Conservation (phyloP, 352 stramenopile species). For the Pythium dissimile region DNA sequence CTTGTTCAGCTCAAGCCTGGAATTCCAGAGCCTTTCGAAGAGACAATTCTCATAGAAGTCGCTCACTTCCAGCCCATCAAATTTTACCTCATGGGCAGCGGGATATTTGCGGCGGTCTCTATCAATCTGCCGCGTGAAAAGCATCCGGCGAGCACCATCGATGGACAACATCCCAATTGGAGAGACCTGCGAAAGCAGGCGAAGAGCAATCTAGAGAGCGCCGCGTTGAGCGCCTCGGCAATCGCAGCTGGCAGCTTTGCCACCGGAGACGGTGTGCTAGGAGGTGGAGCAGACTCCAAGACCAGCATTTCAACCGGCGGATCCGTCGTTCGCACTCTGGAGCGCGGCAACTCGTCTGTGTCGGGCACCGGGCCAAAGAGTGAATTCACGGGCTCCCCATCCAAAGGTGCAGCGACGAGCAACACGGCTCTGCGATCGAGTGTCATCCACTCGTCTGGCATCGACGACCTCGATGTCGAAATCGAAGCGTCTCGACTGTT, state of each 20-base stretch:
- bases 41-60: conserved; percentile 90
- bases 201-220: conserved; percentile 35
- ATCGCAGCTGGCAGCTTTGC: conserved; percentile 21
- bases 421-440: conserved; percentile 12
- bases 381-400: conserved; percentile 7
- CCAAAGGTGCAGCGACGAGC: conserved; percentile 12
- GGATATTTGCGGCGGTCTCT: conserved; percentile 89
- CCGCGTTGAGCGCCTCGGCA: conserved; percentile 21
- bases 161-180: conserved; percentile 65
- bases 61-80: conserved; percentile 93
- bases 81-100: conserved; percentile 86
- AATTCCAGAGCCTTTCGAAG: conserved; percentile 84
- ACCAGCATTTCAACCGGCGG: conserved; percentile 47
- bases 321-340: conserved; percentile 22
- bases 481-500: conserved; percentile 83
- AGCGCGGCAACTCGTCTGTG: conserved; percentile 30
- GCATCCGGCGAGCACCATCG: conserved; percentile 50
- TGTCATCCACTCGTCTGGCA: not conserved
- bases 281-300: conserved; percentile 43
- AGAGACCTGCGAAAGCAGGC: conserved; percentile 65
- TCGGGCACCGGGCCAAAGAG: conserved; percentile 18
- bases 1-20: conserved; percentile 84
- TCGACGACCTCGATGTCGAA: conserved; percentile 78
- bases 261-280: not conserved
- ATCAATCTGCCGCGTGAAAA: conserved; percentile 86